A percentile compares a stretch with the other conserved stretches of the same genome.
These are phyloP conservation scores for Fusarium irregulare DNA, from an alignment of 2,329 filamentous ascomycete genomes.

Conservation along the genomic window DNA sequence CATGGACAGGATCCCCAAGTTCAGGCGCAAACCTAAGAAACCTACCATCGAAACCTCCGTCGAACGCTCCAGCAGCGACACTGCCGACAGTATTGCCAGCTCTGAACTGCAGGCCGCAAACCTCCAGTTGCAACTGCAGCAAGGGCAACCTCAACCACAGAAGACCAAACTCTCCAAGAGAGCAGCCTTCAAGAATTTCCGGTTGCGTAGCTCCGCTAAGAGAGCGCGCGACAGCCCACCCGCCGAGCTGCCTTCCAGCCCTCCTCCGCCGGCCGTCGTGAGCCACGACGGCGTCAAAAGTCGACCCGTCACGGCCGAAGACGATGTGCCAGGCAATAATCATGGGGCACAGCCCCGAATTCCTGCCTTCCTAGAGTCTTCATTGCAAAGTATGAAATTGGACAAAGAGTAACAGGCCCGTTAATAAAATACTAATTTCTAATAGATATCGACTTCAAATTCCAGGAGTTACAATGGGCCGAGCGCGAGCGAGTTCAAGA, in stretches of 20 bases:
- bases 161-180: slow-evolving; percentile 48
- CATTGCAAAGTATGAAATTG: slow-evolving; percentile 51
- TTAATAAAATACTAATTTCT: slow-evolving; percentile 16
- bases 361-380: slow-evolving; percentile 55
- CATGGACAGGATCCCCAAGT: slow-evolving; percentile 58
- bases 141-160: slow-evolving; percentile 26
- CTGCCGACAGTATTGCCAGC: slow-evolving; percentile 46
- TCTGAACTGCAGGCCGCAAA: slow-evolving; percentile 41
- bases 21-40: slow-evolving; percentile 58
- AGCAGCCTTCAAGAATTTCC: slow-evolving; percentile 58
- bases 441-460: slow-evolving; percentile 62
- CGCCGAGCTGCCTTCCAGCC: slow-evolving; percentile 45
- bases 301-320: slow-evolving; percentile 38
- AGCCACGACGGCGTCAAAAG: slow-evolving; percentile 52
- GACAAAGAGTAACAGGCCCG: neutral
- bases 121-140: slow-evolving; percentile 38
- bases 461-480: slow-evolving; percentile 64
- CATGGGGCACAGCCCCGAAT: slow-evolving; percentile 42
- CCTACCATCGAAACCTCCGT: slow-evolving; percentile 57
- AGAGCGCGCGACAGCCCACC: slow-evolving; percentile 59
- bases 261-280: slow-evolving; percentile 50
- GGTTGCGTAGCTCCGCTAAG: slow-evolving; percentile 59
- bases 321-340: slow-evolving; percentile 29
- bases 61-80: slow-evolving; percentile 49
- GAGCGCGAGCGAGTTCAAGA: slow-evolving; percentile 62